Evolutionary conservation across 805 yeast species (phyloP).

Genomic region (Yueomyces sp.): DNA sequence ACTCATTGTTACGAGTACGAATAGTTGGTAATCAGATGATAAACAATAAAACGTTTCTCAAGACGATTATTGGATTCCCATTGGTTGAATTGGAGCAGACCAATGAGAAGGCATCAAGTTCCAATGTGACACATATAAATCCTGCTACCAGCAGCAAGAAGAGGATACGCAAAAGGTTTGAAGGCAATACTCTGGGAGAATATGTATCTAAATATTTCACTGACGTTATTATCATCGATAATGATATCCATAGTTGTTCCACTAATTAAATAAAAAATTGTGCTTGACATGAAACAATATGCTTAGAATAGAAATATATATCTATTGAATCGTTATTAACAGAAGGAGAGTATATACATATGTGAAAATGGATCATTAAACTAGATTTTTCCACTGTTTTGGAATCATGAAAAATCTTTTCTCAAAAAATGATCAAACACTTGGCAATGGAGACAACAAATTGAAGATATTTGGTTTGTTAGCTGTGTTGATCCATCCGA

Average conservation of each 20-base stretch:
- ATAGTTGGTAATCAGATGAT: slow-evolving; percentile 6
- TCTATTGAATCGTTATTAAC: too few species aligned
- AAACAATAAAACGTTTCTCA: slow-evolving; percentile 1
- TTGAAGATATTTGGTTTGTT: slow-evolving; percentile 71
- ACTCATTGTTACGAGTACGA: slow-evolving; percentile 12
- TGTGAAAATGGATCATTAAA: too few species aligned
- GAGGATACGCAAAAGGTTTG: neutral
- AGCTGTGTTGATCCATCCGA: slow-evolving; percentile 74
- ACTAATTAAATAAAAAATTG: too few species aligned
- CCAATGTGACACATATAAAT: neutral
- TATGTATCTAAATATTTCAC: slow-evolving; percentile 17
- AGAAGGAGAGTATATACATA: too few species aligned
- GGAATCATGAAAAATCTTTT: too few species aligned
- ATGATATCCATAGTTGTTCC: neutral
- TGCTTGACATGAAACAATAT: too few species aligned
- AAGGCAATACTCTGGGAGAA: slow-evolving; percentile 13
- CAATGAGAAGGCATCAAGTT: neutral
- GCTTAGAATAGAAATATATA: too few species aligned
- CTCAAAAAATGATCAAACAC: slow-evolving; percentile 11
- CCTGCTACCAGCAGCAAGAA: neutral
- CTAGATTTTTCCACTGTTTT: too few species aligned
- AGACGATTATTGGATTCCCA: slow-evolving; percentile 7
- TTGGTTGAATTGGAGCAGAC: slow-evolving; percentile 2
- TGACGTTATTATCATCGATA: slow-evolving; percentile 3
- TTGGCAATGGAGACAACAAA: slow-evolving; percentile 25